Base-by-base conservation (phyloP, 2,329 filamentous ascomycete genomes). In the Fusarium sp. region DNA sequence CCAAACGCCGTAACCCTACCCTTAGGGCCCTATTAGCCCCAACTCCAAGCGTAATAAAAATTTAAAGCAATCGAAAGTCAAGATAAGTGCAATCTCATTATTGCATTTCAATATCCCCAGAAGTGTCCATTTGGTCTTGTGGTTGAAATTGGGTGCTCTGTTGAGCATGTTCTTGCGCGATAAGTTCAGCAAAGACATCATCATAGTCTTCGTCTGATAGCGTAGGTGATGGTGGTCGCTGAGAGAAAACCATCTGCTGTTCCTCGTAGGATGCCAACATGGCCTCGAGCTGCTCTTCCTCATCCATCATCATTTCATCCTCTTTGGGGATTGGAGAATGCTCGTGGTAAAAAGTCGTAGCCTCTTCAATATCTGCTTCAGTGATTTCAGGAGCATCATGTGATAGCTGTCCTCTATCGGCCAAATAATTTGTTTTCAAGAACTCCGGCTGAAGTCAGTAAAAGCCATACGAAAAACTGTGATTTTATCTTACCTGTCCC, bases 141-240 rank as follows among this genome's bases (percentile, higher is more conserved):
- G 72, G 66, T 28, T 69, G 61, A 20, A 56, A 55, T 20, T 67
- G 50, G 12, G 55, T 45, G 9, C 49, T 42, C 16, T 65, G 55
- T 71, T 55, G 59, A 13, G 41, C 34, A 31, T 73, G 68, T 57
- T 80, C 77, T 62, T 78, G 76, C 13, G 76, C 71, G 10, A 80
- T 72, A 16, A 81, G 70, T 58, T 81, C 79, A 13, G 75, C 78
- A 65, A 97, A 90, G 11, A 90, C 77, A 46, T 83, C 79, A 67
- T 90, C 88, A 71, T 89, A 90, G 42, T 89, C 87, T 45, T 89
- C 87, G 53, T 89, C 87, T 1, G 80, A 83, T 33, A 82, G 76
- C 1, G 76, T 74, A 10, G 77, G 73, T 3, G 81, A 80, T 8
- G 74, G 71, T 15, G 77, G 78, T n/a, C 72, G 74, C 34, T 69